A percentile compares a stretch with the other conserved stretches of the same genome.
phyloP scores from a whole-genome alignment of 139 green algal species.

The Tetradesmus obliquus region DNA sequence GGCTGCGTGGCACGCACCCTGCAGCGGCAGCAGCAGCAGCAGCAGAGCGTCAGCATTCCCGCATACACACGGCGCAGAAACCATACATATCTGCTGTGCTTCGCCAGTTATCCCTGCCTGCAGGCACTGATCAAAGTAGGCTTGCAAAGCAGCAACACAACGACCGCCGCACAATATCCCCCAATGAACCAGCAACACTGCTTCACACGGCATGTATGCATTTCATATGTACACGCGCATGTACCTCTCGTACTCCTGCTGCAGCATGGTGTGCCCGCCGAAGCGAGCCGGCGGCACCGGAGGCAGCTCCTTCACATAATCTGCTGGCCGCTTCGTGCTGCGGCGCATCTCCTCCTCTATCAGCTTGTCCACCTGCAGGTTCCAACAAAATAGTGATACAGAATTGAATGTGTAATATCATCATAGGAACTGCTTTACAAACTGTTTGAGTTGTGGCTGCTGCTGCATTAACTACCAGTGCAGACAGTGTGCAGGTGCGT shows the following conservation, averaged over 20 bases:
- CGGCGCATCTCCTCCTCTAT: conserved; percentile 82
- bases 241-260: conserved; percentile 70
- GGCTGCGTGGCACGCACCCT: conserved; percentile 56
- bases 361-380: conserved; percentile 65
- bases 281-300: conserved; percentile 63
- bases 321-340: conserved; percentile 70
- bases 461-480: too few species aligned
- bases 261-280: conserved; percentile 69
- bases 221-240: too few species aligned
- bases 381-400: background rate
- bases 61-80: background rate
- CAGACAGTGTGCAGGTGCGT: background rate
- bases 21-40: conserved; percentile 38
- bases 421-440: too few species aligned
- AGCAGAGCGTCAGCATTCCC: conserved; percentile 14
- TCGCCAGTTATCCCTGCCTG: too few species aligned
- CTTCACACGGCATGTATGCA: too few species aligned
- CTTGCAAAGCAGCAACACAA: too few species aligned
- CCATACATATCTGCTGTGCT: too few species aligned
- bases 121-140: too few species aligned
- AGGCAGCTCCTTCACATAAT: conserved; percentile 81
- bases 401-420: too few species aligned
- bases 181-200: too few species aligned
- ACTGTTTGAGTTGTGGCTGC: too few species aligned
- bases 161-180: too few species aligned